These are phyloP conservation scores for Cordyceps cateniannulata DNA, from an alignment of 2,329 filamentous ascomycete species.

Conservation along the genomic window DNA sequence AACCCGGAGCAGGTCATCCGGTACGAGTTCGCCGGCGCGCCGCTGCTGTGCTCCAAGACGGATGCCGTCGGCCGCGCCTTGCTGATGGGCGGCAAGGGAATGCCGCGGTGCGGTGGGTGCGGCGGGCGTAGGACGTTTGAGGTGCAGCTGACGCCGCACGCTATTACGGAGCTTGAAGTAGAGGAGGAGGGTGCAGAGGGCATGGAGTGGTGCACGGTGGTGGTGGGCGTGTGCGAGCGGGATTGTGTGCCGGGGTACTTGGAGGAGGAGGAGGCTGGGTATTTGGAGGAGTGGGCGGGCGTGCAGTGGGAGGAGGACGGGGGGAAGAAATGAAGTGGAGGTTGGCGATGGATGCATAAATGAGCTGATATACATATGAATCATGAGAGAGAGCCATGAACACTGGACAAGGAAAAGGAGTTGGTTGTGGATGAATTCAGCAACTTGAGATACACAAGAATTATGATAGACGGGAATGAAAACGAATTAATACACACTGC, in stretches of 20 bases:
- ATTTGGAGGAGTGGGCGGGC: slow-evolving; percentile 92
- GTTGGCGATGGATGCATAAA: background rate
- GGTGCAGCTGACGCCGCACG: slow-evolving; percentile 84
- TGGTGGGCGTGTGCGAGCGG: slow-evolving; percentile 74
- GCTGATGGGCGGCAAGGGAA: slow-evolving; percentile 42
- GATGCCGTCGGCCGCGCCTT: slow-evolving; percentile 62
- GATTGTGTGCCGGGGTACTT: slow-evolving; percentile 65
- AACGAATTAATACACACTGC: background rate
- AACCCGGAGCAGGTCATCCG: slow-evolving; percentile 78
- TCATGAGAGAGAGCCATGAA: background rate
- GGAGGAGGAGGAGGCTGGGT: slow-evolving; percentile 59
- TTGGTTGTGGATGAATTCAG: too few relatives aligned
- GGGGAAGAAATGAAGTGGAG: slow-evolving; percentile 26
- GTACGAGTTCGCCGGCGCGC: slow-evolving; percentile 68
- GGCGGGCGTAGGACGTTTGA: slow-evolving; percentile 75
- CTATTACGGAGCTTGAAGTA: slow-evolving; percentile 81
- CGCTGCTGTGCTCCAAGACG: slow-evolving; percentile 72
- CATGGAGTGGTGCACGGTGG: slow-evolving; percentile 97
- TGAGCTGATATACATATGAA: slow-evolving; percentile 21
- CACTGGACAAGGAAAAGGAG: too few relatives aligned
- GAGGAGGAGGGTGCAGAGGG: slow-evolving; percentile 68
- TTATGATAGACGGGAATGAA: background rate
- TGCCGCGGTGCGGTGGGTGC: slow-evolving; percentile 75
- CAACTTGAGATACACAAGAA: slow-evolving; percentile 19
- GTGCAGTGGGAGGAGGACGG: slow-evolving; percentile 90